These are phyloP conservation scores for Tephrocybe sp. DNA, from an alignment of 768 basidiomycete genomes.

Conservation along the genomic window DNA sequence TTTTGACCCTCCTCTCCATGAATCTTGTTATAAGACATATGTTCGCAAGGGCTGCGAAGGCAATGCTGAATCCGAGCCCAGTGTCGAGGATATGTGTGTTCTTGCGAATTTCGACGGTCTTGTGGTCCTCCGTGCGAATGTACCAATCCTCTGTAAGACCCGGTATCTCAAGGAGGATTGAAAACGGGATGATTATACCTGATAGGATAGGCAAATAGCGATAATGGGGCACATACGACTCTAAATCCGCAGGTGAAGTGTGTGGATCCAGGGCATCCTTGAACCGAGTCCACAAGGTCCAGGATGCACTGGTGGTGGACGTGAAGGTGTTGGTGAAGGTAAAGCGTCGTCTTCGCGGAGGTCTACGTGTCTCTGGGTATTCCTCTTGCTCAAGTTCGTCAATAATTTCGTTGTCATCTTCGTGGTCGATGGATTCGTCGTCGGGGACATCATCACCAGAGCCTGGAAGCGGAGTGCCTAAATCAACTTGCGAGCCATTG, in stretches of 20 bases:
- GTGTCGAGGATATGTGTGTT: conserved; percentile 61
- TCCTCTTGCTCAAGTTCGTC: conserved; percentile 17
- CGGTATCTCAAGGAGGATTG: conserved; percentile 82
- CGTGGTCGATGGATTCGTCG: conserved; percentile 5
- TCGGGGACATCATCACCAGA: conserved; percentile 3
- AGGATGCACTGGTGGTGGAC: neutral
- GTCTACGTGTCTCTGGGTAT: conserved; percentile 2
- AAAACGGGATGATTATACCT: conserved; percentile 70
- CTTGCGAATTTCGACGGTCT: conserved; percentile 43
- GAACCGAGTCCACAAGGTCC: conserved; percentile 16
- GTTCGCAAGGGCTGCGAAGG: conserved; percentile 69
- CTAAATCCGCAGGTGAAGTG: conserved; percentile 23
- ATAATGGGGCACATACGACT: conserved; percentile 52
- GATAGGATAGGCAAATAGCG: conserved; percentile 66
- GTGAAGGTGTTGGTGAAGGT: neutral
- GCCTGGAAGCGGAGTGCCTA: neutral
- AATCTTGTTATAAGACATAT: conserved; percentile 68
- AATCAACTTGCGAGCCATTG: neutral
- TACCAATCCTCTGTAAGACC: conserved; percentile 79
- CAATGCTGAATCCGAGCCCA: conserved; percentile 67
- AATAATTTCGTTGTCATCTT: conserved; percentile 14
- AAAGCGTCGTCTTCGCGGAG: conserved; percentile 5
- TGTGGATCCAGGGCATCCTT: conserved; percentile 22
- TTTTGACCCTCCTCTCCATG: conserved; percentile 63
- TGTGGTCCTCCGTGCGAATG: conserved; percentile 49